Evolutionary conservation across 352 stramenopile genomes (phyloP).

Genomic region (Phytophthora aleatoria): DNA sequence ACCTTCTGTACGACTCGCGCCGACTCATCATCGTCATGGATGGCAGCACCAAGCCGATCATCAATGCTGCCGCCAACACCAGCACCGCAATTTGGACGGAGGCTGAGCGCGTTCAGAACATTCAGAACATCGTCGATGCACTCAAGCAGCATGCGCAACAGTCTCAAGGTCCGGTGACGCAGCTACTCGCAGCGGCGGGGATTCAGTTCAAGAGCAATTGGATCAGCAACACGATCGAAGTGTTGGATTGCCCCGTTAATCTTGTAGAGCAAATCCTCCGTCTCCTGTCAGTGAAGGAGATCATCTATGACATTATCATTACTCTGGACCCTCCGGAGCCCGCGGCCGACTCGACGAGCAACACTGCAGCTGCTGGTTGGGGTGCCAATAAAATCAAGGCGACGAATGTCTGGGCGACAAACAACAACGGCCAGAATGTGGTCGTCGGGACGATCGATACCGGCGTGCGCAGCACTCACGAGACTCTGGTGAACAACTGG

Average conservation of each 20-base stretch:
- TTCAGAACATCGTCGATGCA: constrained; percentile 25
- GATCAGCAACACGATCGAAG: constrained; percentile 49
- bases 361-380: constrained; percentile 35
- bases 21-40: constrained; percentile 31
- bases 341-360: constrained; percentile 24
- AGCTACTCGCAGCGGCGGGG: constrained; percentile 9
- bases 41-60: constrained; percentile 2
- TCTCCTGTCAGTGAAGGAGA: constrained; percentile 28
- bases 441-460: constrained; percentile 51
- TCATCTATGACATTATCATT: constrained; percentile 36
- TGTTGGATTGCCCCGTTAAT: constrained; percentile 29
- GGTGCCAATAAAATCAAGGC: constrained; percentile 42
- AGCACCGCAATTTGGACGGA: constrained; percentile 27
- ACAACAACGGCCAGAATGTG: constrained; percentile 36
- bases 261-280: constrained; percentile 28
- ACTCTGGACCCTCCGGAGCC: constrained; percentile 15
- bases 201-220: constrained; percentile 28
- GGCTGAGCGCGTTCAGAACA: constrained; percentile 20
- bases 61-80: constrained; percentile 13
- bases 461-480: constrained; percentile 42
- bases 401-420: constrained; percentile 37
- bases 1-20: constrained; percentile 4
- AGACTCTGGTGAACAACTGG: constrained; percentile 39
- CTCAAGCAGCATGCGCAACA: constrained; percentile 22
- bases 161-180: constrained; percentile 14